A percentile compares a stretch with the other conserved stretches of the same genome.
phyloP scores from a whole-genome alignment of 140 eudicot genomes.

The Bidens hawaiensis region DNA sequence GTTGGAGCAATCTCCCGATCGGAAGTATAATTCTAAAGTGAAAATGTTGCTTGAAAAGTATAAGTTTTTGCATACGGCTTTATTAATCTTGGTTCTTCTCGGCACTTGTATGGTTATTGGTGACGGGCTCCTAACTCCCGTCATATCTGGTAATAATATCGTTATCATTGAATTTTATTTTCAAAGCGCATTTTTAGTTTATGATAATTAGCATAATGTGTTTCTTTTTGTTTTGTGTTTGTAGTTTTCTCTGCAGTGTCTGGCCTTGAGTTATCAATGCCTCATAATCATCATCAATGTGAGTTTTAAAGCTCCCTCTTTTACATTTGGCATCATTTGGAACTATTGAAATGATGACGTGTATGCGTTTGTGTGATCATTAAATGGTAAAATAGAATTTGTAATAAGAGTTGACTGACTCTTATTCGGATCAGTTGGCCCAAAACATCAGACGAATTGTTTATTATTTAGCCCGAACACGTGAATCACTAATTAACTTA shows the following conservation, averaged over 20 bases:
- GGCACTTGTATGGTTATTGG: slow-evolving; percentile 98
- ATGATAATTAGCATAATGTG: background rate
- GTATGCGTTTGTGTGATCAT: too few species aligned
- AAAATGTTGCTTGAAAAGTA: slow-evolving; percentile 69
- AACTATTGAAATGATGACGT: too few species aligned
- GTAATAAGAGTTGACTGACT: too few species aligned
- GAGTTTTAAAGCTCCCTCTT: slow-evolving; percentile 25
- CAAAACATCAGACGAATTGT: too few species aligned
- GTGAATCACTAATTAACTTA: too few species aligned
- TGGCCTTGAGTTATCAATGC: slow-evolving; percentile 83
- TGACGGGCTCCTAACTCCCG: slow-evolving; percentile 91
- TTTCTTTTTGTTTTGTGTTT: slow-evolving; percentile 9
- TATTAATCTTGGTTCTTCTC: slow-evolving; percentile 73
- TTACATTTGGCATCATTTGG: background rate
- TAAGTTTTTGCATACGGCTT: slow-evolving; percentile 67
- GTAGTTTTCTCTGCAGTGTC: slow-evolving; percentile 91
- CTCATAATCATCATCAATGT: slow-evolving; percentile 77
- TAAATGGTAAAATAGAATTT: too few species aligned
- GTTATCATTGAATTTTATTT: background rate
- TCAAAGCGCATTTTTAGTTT: background rate
- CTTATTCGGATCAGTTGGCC: too few species aligned
- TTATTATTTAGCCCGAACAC: too few species aligned
- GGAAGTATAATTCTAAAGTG: slow-evolving; percentile 51
- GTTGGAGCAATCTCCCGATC: slow-evolving; percentile 59
- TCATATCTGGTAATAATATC: slow-evolving; percentile 59